These are phyloP conservation scores for Malassezia sp. DNA, from an alignment of 1,284 basidiomycete genomes.

Conservation along the genomic window DNA sequence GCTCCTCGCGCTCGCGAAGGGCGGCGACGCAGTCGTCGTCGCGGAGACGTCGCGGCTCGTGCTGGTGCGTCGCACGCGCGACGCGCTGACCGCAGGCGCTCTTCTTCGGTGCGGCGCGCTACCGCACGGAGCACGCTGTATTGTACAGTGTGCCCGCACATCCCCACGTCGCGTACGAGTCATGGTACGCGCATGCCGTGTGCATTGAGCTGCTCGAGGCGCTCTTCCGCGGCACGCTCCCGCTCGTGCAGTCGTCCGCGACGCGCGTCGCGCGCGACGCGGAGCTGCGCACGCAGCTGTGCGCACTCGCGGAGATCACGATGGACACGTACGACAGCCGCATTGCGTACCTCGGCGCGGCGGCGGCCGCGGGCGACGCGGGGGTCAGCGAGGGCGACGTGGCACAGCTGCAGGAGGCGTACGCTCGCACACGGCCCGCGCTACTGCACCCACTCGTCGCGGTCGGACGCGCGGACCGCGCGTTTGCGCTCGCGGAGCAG, in stretches of 20 bases:
- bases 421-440: constrained; percentile 59
- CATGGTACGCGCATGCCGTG: constrained; percentile 68
- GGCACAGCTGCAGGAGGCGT: constrained; percentile 59
- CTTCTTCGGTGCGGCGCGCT: constrained; percentile 61
- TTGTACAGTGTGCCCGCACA: constrained; percentile 61
- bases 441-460: constrained; percentile 64
- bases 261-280: constrained; percentile 28
- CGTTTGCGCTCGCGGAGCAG: constrained; percentile 70
- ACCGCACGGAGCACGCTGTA: constrained; percentile 59
- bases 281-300: constrained; percentile 56
- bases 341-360: constrained; percentile 40
- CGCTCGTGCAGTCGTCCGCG: constrained; percentile 50
- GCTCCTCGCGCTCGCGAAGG: constrained; percentile 1
- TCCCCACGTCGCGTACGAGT: constrained; percentile 54
- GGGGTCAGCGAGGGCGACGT: too few relatives aligned
- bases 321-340: constrained; percentile 47
- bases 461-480: constrained; percentile 58
- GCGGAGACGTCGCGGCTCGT: too few relatives aligned
- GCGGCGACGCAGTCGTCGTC: too few relatives aligned
- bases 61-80: constrained; percentile 15
- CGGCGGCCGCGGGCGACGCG: constrained; percentile 51
- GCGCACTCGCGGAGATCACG: constrained; percentile 53
- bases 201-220: constrained; percentile 62
- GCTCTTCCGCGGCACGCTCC: constrained; percentile 61
- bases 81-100: constrained; percentile 60